Percentiles rank a stretch among this genome's conserved stretches.
Evolutionary conservation across 2,329 filamentous ascomycete genomes (phyloP).

Genomic region (Apiospora marii): DNA sequence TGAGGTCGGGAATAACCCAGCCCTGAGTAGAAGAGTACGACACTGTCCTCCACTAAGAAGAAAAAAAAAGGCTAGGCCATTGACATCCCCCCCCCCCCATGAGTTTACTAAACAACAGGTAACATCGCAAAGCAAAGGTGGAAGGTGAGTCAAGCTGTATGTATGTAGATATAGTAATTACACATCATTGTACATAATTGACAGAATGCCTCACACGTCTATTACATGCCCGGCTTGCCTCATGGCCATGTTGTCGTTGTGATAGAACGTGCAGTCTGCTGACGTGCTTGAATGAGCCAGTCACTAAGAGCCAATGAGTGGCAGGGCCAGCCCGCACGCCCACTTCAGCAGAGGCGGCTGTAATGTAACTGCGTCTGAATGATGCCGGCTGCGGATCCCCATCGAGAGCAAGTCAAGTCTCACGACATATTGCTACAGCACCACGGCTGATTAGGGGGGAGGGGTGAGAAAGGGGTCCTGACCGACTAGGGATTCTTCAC

Average conservation of each 20-base stretch:
- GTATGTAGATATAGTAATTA: background rate
- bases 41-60: background rate
- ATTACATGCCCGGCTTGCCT: background rate
- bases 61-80: background rate
- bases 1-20: background rate
- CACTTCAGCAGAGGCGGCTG: background rate
- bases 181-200: background rate
- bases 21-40: background rate
- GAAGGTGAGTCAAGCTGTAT: no score
- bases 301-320: background rate
- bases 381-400: constrained; percentile 9
- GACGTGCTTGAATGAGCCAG: background rate
- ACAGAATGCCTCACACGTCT: background rate
- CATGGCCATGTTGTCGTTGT: no score
- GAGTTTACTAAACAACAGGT: background rate
- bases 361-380: background rate
- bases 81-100: background rate
- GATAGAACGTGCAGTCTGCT: no score
- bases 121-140: background rate
- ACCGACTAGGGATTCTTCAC: no score
- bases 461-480: background rate
- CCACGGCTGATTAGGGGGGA: background rate
- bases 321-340: background rate
- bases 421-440: background rate
- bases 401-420: constrained; percentile 8